Evolutionary conservation across 139 green algal genomes (phyloP), one percentile per base, ranked within the genome.

Genomic region (Volvox reticuliferus): DNA sequence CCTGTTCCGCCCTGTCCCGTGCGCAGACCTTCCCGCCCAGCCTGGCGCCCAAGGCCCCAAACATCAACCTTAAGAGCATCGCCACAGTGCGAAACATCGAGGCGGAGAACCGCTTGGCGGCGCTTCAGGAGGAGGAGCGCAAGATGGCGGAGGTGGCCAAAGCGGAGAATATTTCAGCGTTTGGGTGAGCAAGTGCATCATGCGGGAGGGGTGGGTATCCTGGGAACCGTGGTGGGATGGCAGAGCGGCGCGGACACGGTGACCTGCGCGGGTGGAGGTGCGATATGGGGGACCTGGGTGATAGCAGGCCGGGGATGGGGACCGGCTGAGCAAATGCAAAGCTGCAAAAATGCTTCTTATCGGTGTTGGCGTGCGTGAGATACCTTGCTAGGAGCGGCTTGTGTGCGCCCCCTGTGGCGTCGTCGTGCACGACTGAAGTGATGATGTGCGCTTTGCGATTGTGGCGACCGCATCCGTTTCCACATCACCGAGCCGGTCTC

Each of bases 121-220:
- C 85, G 2, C 18, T 73, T 22, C 28, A 20, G 17, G 69, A 82
- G 71, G 85, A 89, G 85, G 69, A 89, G 69, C 85, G 85, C n/a
- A 69, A 71, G 28, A 21, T 35, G 44, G 85, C 69, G 18, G 85
- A 71, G 44, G 69, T 36, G 44, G 37, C 44, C 6, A 89, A 89
- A 37, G 37, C 69, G 19, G 69, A 82, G 5, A 82, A 28, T 44
- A 16, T 89, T 1, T 33, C 65, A 1, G n/a, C 85, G 2, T 89
- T 89, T 32, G 76, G 55, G 85, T 89, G 44, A 55, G 44, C 35
- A 71, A 17, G n/a, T 0, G 12, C n/a, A 28, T 12, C n/a, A 28
- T 12, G 85, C 2, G 69, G 26, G 83, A 14, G 83, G 65, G 22
- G 78, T 33, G 71, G 71, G 9, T 79, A 55, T 55, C 44, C 44